Conservation (phyloP, 306 rosid species). For the Citrullus amarus region DNA sequence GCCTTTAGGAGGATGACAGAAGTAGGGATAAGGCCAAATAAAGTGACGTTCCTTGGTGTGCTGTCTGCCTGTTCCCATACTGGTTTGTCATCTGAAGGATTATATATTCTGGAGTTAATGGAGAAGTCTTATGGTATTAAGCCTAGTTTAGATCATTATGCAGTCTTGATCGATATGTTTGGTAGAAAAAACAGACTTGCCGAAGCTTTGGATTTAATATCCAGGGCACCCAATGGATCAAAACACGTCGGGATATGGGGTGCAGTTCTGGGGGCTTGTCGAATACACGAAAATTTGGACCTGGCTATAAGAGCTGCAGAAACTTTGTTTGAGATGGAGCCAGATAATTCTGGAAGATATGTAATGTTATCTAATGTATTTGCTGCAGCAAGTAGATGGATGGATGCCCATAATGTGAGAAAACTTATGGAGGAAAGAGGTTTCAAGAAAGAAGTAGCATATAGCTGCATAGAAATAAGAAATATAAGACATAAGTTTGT, state of each 20-base stretch:
- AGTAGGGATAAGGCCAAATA: slow-evolving; percentile 36
- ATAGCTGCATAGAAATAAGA: slow-evolving; percentile 52
- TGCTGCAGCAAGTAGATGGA: slow-evolving; percentile 48
- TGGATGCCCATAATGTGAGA: slow-evolving; percentile 34
- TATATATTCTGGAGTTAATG: slow-evolving; percentile 32
- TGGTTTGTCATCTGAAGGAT: slow-evolving; percentile 39
- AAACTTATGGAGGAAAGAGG: slow-evolving; percentile 30
- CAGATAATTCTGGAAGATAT: slow-evolving; percentile 46
- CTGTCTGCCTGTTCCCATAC: slow-evolving; percentile 51
- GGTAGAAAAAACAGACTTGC: slow-evolving; percentile 49
- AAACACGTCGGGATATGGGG: slow-evolving; percentile 49
- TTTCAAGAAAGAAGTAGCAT: slow-evolving; percentile 43
- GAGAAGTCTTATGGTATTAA: slow-evolving; percentile 26
- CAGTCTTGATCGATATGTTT: slow-evolving; percentile 45
- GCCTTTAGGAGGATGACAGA: slow-evolving; percentile 42
- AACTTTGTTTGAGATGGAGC: slow-evolving; percentile 41
- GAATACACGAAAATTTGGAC: slow-evolving; percentile 38
- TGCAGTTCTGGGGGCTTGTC: slow-evolving; percentile 46
- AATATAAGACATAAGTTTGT: slow-evolving; percentile 34
- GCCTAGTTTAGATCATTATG: slow-evolving; percentile 40
- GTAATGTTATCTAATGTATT: slow-evolving; percentile 52
- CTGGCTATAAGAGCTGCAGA: slow-evolving; percentile 46
- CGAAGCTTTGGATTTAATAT: slow-evolving; percentile 34
- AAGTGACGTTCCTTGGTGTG: slow-evolving; percentile 46
- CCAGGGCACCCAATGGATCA: slow-evolving; percentile 23